A percentile compares a stretch with the other conserved stretches of the same genome.
These are phyloP conservation scores for Neoboletus magnificus DNA, from an alignment of 768 basidiomycete species.

Conservation along the genomic window DNA sequence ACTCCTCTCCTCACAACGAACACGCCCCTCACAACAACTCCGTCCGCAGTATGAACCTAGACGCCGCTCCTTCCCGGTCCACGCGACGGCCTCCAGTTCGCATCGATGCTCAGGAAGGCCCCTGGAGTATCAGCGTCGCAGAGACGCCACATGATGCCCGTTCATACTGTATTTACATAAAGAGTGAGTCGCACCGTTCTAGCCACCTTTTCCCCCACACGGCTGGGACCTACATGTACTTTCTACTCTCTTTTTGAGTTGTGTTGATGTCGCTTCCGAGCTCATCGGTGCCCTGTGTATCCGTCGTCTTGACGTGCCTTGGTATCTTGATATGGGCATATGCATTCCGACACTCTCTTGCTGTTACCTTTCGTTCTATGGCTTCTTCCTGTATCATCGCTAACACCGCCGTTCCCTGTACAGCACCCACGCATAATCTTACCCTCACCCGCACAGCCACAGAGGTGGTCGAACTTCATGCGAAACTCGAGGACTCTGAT, in stretches of 20 bases:
- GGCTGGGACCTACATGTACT: conserved; percentile 15
- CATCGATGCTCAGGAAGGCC: conserved; percentile 73
- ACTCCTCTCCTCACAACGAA: conserved; percentile 29
- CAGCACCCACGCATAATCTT: conserved; percentile 87
- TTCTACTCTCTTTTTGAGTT: conserved; percentile 19
- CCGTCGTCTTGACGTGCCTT: conserved; percentile 15
- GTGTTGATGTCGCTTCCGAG: conserved; percentile 25
- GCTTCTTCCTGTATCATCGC: conserved; percentile 19
- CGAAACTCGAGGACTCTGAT: conserved; percentile 67
- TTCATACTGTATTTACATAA: conserved; percentile 79
- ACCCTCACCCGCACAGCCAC: conserved; percentile 76
- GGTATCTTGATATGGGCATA: conserved; percentile 10
- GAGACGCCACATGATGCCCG: conserved; percentile 73
- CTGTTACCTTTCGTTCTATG: conserved; percentile 13
- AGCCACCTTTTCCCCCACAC: conserved; percentile 23
- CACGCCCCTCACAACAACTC: conserved; percentile 31
- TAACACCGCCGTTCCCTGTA: conserved; percentile 28
- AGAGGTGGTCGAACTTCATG: conserved; percentile 80
- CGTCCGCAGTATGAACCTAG: conserved; percentile 42
- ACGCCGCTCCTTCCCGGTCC: conserved; percentile 40
- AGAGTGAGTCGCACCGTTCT: conserved; percentile 57
- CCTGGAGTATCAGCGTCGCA: conserved; percentile 86
- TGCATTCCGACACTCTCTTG: conserved; percentile 14
- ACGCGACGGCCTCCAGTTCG: conserved; percentile 52
- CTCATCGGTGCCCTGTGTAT: conserved; percentile 23